Conservation (phyloP, 139 green algal genomes). For the Astrephomene gubernaculifera region DNA sequence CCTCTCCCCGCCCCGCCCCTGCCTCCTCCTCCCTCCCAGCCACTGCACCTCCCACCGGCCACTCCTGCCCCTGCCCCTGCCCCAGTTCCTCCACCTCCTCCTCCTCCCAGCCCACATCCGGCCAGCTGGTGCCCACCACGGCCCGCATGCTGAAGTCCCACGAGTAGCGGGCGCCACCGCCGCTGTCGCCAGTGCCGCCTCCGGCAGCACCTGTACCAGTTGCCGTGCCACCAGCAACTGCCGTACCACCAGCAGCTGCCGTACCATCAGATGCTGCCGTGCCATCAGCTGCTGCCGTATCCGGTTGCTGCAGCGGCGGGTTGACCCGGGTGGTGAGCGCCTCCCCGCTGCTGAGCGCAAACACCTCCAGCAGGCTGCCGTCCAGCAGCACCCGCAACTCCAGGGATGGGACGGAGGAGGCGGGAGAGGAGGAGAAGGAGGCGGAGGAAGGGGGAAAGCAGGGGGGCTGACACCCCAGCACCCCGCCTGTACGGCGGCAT, state of each 20-base stretch:
- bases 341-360: constrained; percentile 17
- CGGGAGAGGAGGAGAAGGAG: no score
- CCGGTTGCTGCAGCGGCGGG: not conserved
- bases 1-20: not conserved
- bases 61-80: no score
- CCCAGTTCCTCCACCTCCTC: not conserved
- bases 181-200: not conserved
- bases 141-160: not conserved
- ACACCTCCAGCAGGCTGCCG: constrained; percentile 1
- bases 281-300: no score
- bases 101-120: not conserved
- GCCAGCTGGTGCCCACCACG: no score
- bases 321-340: constrained; percentile 20
- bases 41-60: no score
- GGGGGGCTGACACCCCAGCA: not conserved
- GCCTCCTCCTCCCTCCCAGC: no score
- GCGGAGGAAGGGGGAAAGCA: no score
- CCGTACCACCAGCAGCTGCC: no score
- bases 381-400: constrained; percentile 28
- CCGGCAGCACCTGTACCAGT: no score
- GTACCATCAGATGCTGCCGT: no score
- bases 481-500: not conserved
- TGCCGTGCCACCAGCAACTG: no score
- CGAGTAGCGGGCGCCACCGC: not conserved
- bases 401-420: not conserved